Base-by-base conservation (phyloP, 2,329 filamentous ascomycete genomes). In the Colletotrichum tofieldiae region DNA sequence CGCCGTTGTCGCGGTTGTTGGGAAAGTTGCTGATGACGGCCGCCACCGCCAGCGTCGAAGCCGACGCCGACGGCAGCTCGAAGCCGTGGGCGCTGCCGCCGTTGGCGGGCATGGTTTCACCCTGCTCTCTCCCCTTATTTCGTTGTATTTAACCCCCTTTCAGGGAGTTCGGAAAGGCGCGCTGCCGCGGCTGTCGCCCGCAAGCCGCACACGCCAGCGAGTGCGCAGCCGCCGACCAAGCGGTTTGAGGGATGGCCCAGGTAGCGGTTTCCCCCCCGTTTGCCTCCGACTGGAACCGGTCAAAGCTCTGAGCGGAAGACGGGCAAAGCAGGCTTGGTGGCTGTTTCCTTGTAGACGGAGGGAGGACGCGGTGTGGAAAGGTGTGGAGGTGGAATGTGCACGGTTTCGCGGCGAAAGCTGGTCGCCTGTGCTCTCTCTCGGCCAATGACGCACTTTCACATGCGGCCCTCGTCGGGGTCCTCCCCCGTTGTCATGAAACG, bases 371-470 rank as follows among this genome's bases (percentile, higher is more conserved):
- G 67, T 68, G 65, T 68, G 58, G 35, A 16, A 71, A 37, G 56
- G 41, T 35, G 69, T 69, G 69, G 69, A 72, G 59, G 69, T 69
- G 69, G 69, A 72, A 52, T 69, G 69, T 69, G 69, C 69, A 72
- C 69, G 65, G 69, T 63, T 59, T 72, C 65, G 45, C 47, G 37
- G 65, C 43, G 47, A 52, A 67, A 64, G 65, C 69, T 68, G 58
- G 60, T 23, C 51, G 41, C 29, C 12, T 23, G 58, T 9, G 55
- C 37, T 29, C 35, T 29, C 35, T 55, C 32, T 58, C 51, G 52
- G 59, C 69, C 65, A 72, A 69, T 72, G 69, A 72, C 69, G 65
- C 65, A 72, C 59, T 72, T 72, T 72, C 69, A 72, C 69, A 72
- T 72, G 69, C 58, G 56, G 54, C 20, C n/a, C n/a, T 29, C 29